Percentiles rank a stretch among this genome's conserved stretches.
phyloP scores from a whole-genome alignment of 148 eudicot species.

The Chenopodium album region DNA sequence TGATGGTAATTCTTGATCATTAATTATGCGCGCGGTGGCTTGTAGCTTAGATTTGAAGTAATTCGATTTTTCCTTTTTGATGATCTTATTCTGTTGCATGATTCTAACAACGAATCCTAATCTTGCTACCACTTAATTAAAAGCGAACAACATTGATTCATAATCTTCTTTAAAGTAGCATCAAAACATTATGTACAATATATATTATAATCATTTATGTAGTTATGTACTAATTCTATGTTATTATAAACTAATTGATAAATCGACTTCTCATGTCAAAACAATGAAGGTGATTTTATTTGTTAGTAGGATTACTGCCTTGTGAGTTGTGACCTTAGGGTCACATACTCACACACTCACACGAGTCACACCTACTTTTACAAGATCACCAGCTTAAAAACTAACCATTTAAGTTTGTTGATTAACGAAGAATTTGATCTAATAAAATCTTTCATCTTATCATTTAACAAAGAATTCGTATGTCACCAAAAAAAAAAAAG shows the following conservation, averaged over 20 bases:
- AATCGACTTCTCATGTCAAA: neutral
- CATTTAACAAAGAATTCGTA: no score
- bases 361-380: no score
- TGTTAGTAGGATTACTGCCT: neutral
- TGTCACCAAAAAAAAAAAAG: no score
- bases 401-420: no score
- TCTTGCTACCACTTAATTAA: conserved; percentile 16
- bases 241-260: neutral
- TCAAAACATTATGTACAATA: neutral
- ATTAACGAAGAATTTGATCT: no score
- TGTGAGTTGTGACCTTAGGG: no score
- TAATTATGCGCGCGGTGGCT: neutral
- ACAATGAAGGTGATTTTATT: neutral
- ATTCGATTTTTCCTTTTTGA: conserved; percentile 16
- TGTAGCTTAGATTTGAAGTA: neutral
- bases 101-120: conserved; percentile 23
- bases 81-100: conserved; percentile 29
- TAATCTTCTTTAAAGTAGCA: neutral
- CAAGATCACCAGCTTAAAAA: no score
- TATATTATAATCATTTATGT: neutral
- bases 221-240: neutral
- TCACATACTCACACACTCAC: no score
- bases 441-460: no score
- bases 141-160: neutral
- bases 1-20: neutral